Conservation (phyloP, 2,329 filamentous ascomycete genomes). For the Ophidiomyces ophidiicola region DNA sequence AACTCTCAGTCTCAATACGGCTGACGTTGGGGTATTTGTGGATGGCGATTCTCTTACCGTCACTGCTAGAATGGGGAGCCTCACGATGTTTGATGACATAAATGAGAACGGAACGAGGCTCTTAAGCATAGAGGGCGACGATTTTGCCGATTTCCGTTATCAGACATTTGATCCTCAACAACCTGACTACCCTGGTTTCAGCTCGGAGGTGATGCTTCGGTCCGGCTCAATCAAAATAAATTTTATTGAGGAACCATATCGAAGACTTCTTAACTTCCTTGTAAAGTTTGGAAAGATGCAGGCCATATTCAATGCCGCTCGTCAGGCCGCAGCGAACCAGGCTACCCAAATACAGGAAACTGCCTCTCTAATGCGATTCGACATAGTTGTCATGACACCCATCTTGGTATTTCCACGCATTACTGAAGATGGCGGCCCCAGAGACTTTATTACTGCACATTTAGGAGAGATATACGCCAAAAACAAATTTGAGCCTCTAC, state of each 20-base stretch:
- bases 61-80: constrained; percentile 71
- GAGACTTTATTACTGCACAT: constrained; percentile 82
- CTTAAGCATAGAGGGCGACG: constrained; percentile 87
- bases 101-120: constrained; percentile 73
- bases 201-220: constrained; percentile 78
- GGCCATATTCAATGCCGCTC: constrained; percentile 91
- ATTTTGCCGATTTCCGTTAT: constrained; percentile 93
- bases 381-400: constrained; percentile 83
- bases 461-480: constrained; percentile 94
- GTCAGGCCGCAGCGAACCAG: constrained; percentile 85
- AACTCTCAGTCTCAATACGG: constrained; percentile 82
- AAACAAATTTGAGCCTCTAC: constrained; percentile 77
- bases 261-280: constrained; percentile 93
- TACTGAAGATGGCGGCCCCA: constrained; percentile 55
- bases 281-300: constrained; percentile 99
- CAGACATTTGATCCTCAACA: constrained; percentile 78
- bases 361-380: constrained; percentile 82
- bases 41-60: constrained; percentile 77
- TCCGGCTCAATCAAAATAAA: constrained; percentile 95
- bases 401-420: constrained; percentile 88
- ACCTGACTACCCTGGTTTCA: constrained; percentile 79
- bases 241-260: constrained; percentile 91
- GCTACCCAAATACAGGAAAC: constrained; percentile 87
- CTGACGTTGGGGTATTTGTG: constrained; percentile 80
- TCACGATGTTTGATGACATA: constrained; percentile 84